Evolutionary conservation across 345 rosid genomes (phyloP), one percentile per base, ranked within the genome.

Genomic region (Moringa oleifera): DNA sequence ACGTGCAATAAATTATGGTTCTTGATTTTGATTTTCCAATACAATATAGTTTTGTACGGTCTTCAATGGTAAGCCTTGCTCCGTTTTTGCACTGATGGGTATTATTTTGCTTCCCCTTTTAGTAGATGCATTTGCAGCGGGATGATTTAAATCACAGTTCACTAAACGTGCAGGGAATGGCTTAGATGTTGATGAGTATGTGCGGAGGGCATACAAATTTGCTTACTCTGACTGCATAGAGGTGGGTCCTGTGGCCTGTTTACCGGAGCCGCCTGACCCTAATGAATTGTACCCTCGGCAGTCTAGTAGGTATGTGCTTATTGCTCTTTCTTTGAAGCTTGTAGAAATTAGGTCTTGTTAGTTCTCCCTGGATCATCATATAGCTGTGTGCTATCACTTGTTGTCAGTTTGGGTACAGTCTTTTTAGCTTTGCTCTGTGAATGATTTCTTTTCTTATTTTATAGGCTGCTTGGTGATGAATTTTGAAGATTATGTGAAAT

Each of bases 171-270:
- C 82, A 95, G 99, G 99, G 71, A 95, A 91, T 75, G 97, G 99
- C 74, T 77, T 95, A 74, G 93, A 95, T 77, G 93, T 95, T 67
- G 99, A 95, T 68, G 99, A 91, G 73, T 95, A 95, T 85, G 99
- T 95, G 24, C 82, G 97, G 57, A 85, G 82, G 75, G 96, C 99
- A 36, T 95, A 95, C 69, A 95, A 87, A 71, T 95, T 95, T 87
- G 99, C 99, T 46, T 91, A 95, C 77, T 82, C 95, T 57, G 99
- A 95, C 77, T 87, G 96, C 72, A 83, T 95, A 63, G 99, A 95
- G 77, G 71, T 95, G 77, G 97, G 96, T 64, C 96, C 96, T 46
- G 71, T 89, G 78, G 83, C 91, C 64, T 91, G 86, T 79, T 79
- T 86, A 62, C 97, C 97, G 2, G 97, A 89, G 58, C 99, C 99